Conservation (phyloP, 345 rosid genomes). For the Hibiscus trionum region DNA sequence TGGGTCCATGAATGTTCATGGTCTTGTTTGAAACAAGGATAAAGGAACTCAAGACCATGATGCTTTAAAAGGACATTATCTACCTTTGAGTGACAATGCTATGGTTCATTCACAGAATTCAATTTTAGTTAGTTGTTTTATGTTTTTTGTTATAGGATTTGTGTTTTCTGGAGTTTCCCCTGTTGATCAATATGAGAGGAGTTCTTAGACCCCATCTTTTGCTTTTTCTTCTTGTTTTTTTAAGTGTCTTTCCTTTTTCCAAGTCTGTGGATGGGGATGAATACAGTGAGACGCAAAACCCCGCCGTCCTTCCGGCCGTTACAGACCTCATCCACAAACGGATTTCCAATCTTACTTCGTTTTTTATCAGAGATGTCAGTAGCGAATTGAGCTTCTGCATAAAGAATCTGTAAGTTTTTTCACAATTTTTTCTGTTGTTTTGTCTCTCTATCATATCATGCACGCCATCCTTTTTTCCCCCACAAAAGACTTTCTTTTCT, state of each 20-base stretch:
- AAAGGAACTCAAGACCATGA: conserved; percentile 8
- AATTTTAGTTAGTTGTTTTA: conserved; percentile 8
- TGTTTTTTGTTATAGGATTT: conserved; percentile 14
- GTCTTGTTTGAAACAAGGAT: conserved; percentile 6
- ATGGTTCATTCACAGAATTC: conserved; percentile 21
- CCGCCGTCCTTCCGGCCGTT: conserved; percentile 36
- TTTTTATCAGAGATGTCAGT: conserved; percentile 36
- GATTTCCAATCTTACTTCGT: conserved; percentile 44
- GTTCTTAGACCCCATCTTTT: conserved; percentile 24
- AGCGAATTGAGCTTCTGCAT: conserved; percentile 51
- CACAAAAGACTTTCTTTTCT: background rate
- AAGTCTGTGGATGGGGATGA: conserved; percentile 47
- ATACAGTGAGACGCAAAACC: conserved; percentile 47
- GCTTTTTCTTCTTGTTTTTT: conserved; percentile 24
- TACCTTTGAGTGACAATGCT: conserved; percentile 15
- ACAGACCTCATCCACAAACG: conserved; percentile 44
- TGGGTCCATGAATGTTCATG: conserved; percentile 4
- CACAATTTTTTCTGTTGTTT: background rate
- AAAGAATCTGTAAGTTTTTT: conserved; percentile 53
- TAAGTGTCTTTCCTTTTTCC: conserved; percentile 23
- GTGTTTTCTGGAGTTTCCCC: conserved; percentile 13
- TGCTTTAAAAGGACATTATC: background rate
- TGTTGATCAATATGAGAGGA: conserved; percentile 24
- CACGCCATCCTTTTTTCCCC: background rate
- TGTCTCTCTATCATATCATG: background rate